Evolutionary conservation across 1,284 basidiomycete genomes (phyloP).

Genomic region (Ceratobasidium sp.): DNA sequence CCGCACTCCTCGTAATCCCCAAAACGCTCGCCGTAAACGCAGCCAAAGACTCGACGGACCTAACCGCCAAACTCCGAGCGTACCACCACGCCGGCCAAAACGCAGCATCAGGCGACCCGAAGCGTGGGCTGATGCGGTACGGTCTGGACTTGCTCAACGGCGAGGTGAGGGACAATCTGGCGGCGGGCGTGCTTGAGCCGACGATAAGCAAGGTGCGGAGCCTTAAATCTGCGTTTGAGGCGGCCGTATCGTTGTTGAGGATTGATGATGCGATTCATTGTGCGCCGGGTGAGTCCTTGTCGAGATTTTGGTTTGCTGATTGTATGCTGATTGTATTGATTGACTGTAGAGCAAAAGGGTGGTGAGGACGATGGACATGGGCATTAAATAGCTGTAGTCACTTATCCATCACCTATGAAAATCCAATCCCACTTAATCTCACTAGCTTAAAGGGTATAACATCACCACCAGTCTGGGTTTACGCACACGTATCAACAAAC

Average conservation of each 20-base stretch:
- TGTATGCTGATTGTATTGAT: slow-evolving; percentile 8
- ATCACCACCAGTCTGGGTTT: slow-evolving; percentile 36
- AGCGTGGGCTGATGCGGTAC: slow-evolving; percentile 93
- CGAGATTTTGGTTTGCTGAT: neutral
- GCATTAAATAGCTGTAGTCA: slow-evolving; percentile 43
- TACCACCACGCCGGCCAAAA: slow-evolving; percentile 98
- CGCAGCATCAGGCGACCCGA: slow-evolving; percentile 90
- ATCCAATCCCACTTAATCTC: slow-evolving; percentile 19
- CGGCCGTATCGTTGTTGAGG: slow-evolving; percentile 92
- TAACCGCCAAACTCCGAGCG: slow-evolving; percentile 96
- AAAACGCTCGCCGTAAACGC: slow-evolving; percentile 98
- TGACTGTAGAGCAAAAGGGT: slow-evolving; percentile 28
- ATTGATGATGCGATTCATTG: slow-evolving; percentile 96
- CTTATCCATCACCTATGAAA: slow-evolving; percentile 38
- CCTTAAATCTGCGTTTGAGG: slow-evolving; percentile 96
- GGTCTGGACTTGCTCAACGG: slow-evolving; percentile 96
- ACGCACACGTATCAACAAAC: slow-evolving; percentile 39
- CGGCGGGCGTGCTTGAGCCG: slow-evolving; percentile 94
- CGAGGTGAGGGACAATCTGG: slow-evolving; percentile 93
- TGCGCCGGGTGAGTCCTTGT: slow-evolving; percentile 72
- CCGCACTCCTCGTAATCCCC: slow-evolving; percentile 92
- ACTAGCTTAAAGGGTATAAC: slow-evolving; percentile 35
- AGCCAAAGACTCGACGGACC: slow-evolving; percentile 97
- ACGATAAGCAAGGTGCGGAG: slow-evolving; percentile 97
- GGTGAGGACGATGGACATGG: slow-evolving; percentile 43